Conservation (phyloP, 2,329 filamentous ascomycete genomes). For the Aspergillus viridinutans region DNA sequence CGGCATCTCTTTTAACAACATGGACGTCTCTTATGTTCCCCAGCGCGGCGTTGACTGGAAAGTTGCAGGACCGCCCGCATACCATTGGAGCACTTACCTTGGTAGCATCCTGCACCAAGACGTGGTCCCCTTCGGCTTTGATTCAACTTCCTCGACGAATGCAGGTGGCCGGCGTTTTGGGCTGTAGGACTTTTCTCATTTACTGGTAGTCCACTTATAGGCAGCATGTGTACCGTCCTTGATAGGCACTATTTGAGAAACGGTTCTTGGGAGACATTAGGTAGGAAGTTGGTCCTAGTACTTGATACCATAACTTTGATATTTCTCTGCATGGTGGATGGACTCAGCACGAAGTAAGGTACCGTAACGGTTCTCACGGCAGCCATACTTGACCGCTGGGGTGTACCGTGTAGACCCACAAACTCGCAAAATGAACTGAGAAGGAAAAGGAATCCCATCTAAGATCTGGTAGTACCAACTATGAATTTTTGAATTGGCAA, state of each 20-base stretch:
- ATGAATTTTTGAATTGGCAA: no score
- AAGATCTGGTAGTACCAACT: no score
- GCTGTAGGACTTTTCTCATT: background rate
- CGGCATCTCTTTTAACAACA: background rate
- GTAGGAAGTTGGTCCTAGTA: background rate
- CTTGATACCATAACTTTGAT: background rate
- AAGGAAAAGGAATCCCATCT: no score
- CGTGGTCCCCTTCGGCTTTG: background rate
- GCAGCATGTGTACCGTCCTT: no score
- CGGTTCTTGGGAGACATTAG: background rate
- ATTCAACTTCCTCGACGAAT: background rate
- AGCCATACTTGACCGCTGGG: no score
- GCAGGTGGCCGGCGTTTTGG: background rate
- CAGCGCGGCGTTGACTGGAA: background rate
- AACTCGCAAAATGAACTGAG: no score
- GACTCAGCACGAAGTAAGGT: background rate
- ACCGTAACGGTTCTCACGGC: no score
- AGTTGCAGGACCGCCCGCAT: background rate
- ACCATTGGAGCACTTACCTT: background rate
- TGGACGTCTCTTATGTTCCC: background rate
- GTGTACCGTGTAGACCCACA: no score
- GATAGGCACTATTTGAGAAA: background rate
- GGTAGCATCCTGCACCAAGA: background rate
- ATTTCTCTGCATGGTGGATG: background rate
- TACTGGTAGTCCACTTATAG: background rate